Percentiles rank a stretch among this genome's conserved stretches.
Evolutionary conservation across 805 yeast species (phyloP).

Genomic region (Wickerhamiella nectarea): DNA sequence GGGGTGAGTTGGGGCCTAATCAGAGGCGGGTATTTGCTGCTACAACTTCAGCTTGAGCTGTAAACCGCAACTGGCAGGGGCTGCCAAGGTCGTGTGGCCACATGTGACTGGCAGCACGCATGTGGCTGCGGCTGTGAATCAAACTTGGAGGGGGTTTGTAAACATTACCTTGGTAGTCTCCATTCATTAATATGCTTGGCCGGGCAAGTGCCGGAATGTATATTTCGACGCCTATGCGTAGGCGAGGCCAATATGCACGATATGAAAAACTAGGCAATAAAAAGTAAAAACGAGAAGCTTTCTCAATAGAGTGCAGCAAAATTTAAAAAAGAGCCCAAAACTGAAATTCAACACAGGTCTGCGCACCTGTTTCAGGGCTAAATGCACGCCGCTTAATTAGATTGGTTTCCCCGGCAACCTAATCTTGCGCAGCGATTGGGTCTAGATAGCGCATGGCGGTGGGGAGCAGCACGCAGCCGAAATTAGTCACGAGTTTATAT

Average conservation of each 20-base stretch:
- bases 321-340: too few relatives aligned
- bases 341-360: background rate
- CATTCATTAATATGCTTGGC: too few relatives aligned
- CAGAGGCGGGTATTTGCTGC: too few relatives aligned
- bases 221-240: background rate
- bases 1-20: background rate
- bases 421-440: constrained; percentile 2
- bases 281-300: background rate
- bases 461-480: background rate
- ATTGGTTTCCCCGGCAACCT: constrained; percentile 2
- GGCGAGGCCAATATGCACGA: background rate
- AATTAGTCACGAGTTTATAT: constrained; percentile 5
- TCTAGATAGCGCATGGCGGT: constrained; percentile 7
- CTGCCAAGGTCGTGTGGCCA: background rate
- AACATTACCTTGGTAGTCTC: too few relatives aligned
- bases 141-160: too few relatives aligned
- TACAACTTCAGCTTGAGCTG: too few relatives aligned
- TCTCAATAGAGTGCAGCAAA: background rate
- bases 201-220: background rate
- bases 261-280: background rate
- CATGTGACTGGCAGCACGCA: background rate
- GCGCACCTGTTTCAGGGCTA: background rate
- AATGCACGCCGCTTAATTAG: background rate
- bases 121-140: too few relatives aligned
- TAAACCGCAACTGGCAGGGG: background rate